phyloP scores from a whole-genome alignment of 306 rosid species.

The Cicer cuneatum region DNA sequence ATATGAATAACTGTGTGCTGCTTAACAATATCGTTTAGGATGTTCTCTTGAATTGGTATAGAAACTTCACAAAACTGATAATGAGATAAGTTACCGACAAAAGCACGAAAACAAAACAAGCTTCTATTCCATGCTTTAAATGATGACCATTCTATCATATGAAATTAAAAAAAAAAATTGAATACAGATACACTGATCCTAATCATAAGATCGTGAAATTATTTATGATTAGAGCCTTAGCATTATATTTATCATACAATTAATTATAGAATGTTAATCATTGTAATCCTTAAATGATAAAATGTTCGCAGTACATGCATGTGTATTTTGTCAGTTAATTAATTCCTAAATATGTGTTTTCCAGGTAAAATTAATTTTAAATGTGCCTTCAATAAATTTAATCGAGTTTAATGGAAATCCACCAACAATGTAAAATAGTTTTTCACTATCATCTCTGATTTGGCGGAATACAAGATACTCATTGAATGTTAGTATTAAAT shows the following conservation, averaged over 20 bases:
- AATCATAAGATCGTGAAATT: no score
- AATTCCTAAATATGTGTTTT: background rate
- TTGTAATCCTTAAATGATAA: background rate
- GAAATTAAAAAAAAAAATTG: background rate
- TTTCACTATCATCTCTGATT: no score
- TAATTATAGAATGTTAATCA: background rate
- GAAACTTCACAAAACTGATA: background rate
- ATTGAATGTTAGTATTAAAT: no score
- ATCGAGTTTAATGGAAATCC: no score
- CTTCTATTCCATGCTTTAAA: background rate
- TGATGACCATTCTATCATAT: constrained; percentile 5
- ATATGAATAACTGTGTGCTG: constrained; percentile 3
- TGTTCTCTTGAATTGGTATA: background rate
- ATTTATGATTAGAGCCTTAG: no score
- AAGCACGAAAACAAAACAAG: constrained; percentile 10
- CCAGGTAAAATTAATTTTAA: background rate
- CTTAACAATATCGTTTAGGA: background rate
- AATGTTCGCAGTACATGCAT: background rate
- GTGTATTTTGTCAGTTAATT: background rate
- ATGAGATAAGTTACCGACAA: background rate
- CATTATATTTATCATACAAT: no score
- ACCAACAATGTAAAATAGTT: no score
- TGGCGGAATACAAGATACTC: no score
- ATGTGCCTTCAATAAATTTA: no score
- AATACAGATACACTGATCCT: no score